A percentile compares a stretch with the other conserved stretches of the same genome.
Evolutionary conservation across 78 protist species (phyloP).

Genomic region (Dictyostelium intermedium): DNA sequence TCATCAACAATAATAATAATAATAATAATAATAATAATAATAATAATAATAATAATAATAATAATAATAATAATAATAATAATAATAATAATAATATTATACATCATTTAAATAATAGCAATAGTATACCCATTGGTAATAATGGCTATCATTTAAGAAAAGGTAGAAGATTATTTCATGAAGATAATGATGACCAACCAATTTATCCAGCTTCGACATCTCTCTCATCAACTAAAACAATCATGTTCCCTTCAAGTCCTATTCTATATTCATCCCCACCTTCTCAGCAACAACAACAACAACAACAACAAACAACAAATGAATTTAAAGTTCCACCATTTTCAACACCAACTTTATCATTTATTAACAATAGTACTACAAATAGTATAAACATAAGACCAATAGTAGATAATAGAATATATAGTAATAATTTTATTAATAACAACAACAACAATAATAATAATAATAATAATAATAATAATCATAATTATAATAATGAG

Average conservation of each 20-base stretch:
- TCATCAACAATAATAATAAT: no score
- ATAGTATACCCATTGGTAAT: neutral
- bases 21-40: neutral
- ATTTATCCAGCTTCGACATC: neutral
- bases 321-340: neutral
- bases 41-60: neutral
- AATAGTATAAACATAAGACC: neutral
- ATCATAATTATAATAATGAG: neutral
- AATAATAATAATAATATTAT: neutral
- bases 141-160: slow-evolving; percentile 23
- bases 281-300: neutral
- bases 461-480: slow-evolving; percentile 11
- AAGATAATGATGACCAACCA: neutral
- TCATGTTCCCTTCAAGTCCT: slow-evolving; percentile 4
- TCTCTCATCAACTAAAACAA: neutral
- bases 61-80: neutral
- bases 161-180: slow-evolving; percentile 55
- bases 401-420: neutral
- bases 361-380: neutral
- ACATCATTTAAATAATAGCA: neutral
- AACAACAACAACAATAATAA: no score
- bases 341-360: neutral
- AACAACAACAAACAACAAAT: neutral
- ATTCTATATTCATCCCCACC: neutral
- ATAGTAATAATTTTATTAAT: no score